A percentile compares a stretch with the other conserved stretches of the same genome.
Evolutionary conservation across 2,329 filamentous ascomycete species (phyloP).

Genomic region (Uncinocarpus reesii): DNA sequence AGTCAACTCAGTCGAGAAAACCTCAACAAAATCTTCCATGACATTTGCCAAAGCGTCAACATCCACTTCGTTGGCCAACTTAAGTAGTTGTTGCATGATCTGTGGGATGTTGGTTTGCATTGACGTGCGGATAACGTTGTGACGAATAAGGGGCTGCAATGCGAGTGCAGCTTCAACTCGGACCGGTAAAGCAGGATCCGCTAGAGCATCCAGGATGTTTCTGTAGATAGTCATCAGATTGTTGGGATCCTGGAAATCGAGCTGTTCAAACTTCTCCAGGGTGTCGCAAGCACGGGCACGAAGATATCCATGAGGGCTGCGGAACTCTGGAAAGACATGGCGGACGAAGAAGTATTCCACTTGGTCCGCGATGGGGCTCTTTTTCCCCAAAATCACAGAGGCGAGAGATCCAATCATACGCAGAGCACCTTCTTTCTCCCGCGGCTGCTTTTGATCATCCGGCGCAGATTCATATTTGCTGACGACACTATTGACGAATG

Average conservation of each 20-base stretch:
- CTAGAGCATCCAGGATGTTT: slow-evolving; percentile 94
- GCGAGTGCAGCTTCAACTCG: slow-evolving; percentile 89
- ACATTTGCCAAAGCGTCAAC: slow-evolving; percentile 95
- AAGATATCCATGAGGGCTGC: slow-evolving; percentile 81
- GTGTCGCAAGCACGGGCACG: slow-evolving; percentile 93
- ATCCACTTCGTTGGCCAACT: slow-evolving; percentile 94
- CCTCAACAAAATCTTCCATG: slow-evolving; percentile 99
- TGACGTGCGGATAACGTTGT: slow-evolving; percentile 83
- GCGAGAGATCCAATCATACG: slow-evolving; percentile 95
- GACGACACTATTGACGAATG: slow-evolving; percentile 89
- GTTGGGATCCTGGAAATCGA: slow-evolving; percentile 92
- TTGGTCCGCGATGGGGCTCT: slow-evolving; percentile 93
- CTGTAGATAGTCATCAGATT: slow-evolving; percentile 94
- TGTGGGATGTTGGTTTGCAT: slow-evolving; percentile 98
- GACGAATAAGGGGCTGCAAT: slow-evolving; percentile 86
- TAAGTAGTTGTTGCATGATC: slow-evolving; percentile 97
- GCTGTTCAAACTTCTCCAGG: slow-evolving; percentile 92
- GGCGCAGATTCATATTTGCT: slow-evolving; percentile 79
- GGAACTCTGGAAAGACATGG: slow-evolving; percentile 97
- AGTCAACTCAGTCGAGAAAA: slow-evolving; percentile 92
- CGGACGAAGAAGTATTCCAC: slow-evolving; percentile 98
- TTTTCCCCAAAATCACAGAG: slow-evolving; percentile 90
- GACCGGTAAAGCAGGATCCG: slow-evolving; percentile 83
- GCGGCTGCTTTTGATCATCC: slow-evolving; percentile 81
- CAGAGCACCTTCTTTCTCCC: slow-evolving; percentile 91